These are phyloP conservation scores for Vitis hybrid DNA, from an alignment of 177 flowering plant species.

Conservation along the genomic window DNA sequence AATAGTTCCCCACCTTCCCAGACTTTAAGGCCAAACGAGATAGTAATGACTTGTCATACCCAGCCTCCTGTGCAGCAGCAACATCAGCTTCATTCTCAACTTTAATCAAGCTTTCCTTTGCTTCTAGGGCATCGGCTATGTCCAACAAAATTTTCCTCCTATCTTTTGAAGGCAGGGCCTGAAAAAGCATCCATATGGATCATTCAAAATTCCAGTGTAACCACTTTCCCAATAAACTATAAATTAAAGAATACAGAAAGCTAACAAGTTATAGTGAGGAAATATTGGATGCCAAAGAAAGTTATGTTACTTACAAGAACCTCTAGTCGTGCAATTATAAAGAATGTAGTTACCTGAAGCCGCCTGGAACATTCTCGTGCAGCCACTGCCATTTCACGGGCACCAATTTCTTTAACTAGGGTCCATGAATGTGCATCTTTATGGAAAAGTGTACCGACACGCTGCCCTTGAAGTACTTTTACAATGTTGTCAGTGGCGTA, in stretches of 20 bases:
- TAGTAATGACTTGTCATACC: conserved; percentile 80
- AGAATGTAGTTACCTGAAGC: conserved; percentile 63
- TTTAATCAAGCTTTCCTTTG: conserved; percentile 62
- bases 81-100: conserved; percentile 90
- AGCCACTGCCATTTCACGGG: conserved; percentile 92
- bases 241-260: background rate
- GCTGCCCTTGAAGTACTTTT: conserved; percentile 76
- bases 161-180: conserved; percentile 72
- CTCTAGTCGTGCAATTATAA: background rate
- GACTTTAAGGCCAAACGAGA: conserved; percentile 79
- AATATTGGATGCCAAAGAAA: background rate
- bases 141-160: conserved; percentile 71
- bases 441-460: conserved; percentile 90
- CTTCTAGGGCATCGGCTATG: conserved; percentile 87
- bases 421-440: conserved; percentile 72
- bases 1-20: conserved; percentile 60
- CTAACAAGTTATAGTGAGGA: background rate
- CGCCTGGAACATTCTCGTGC: conserved; percentile 93
- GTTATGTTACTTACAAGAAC: background rate
- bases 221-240: background rate
- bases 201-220: background rate
- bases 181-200: conserved; percentile 16
- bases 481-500: conserved; percentile 61
- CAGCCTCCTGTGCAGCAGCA: conserved; percentile 69
- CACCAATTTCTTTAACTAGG: conserved; percentile 48